phyloP scores from a whole-genome alignment of 2,329 filamentous ascomycete species.

The Cercospora sp. region DNA sequence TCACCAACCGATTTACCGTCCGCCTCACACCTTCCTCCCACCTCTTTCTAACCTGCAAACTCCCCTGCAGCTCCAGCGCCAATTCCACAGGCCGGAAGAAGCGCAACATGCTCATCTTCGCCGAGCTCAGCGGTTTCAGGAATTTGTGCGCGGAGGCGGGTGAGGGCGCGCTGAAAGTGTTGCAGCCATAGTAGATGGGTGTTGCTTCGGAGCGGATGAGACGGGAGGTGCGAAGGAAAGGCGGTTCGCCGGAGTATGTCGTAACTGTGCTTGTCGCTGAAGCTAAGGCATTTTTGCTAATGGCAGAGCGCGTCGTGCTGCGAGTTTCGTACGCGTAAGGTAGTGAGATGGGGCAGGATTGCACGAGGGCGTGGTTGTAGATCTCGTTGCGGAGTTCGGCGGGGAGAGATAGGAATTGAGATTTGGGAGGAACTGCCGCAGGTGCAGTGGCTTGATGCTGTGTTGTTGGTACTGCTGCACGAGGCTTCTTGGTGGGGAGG shows the following conservation, averaged over 20 bases:
- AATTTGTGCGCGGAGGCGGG: constrained; percentile 25
- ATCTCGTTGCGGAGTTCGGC: constrained; percentile 23
- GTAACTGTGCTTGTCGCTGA: not conserved
- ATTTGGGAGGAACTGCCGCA: not conserved
- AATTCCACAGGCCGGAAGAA: constrained; percentile 23
- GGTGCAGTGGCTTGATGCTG: not conserved
- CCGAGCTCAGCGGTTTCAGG: constrained; percentile 14
- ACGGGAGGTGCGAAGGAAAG: constrained; percentile 18
- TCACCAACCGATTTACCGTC: constrained; percentile 22
- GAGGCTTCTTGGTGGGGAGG: constrained; percentile 13
- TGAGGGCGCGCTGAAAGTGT: constrained; percentile 25
- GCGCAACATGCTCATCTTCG: constrained; percentile 19
- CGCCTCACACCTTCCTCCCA: constrained; percentile 19
- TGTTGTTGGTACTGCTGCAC: constrained; percentile 5
- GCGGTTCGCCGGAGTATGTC: constrained; percentile 16
- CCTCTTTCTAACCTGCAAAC: constrained; percentile 13
- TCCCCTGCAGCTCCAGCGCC: constrained; percentile 11
- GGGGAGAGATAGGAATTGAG: constrained; percentile 18
- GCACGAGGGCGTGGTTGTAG: constrained; percentile 20
- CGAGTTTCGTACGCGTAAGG: constrained; percentile 27
- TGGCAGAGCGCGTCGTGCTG: not conserved
- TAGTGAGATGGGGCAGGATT: constrained; percentile 17
- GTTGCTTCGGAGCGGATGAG: constrained; percentile 26
- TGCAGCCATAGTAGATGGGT: constrained; percentile 29
- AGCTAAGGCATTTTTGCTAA: not conserved